Percentiles rank a stretch among this genome's conserved stretches.
These are phyloP conservation scores for Gossypium sturtianum DNA, from an alignment of 345 rosid species.

Conservation along the genomic window DNA sequence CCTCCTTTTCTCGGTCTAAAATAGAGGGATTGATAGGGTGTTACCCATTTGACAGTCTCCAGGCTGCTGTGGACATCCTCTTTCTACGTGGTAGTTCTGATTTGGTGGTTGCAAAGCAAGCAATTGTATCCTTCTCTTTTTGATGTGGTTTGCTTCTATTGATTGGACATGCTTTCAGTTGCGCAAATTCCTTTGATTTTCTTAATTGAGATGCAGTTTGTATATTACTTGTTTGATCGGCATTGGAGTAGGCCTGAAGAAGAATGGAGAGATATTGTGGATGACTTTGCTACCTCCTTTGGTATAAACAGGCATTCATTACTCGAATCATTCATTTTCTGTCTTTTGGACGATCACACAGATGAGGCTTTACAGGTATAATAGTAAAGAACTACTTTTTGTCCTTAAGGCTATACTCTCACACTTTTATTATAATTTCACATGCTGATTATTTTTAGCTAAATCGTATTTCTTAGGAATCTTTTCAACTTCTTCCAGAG, in stretches of 20 bases:
- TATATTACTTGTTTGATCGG: conserved; percentile 86
- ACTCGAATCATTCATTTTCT: conserved; percentile 79
- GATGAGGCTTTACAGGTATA: conserved; percentile 76
- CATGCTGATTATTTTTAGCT: conserved; percentile 4
- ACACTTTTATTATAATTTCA: background rate
- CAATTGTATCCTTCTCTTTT: conserved; percentile 77
- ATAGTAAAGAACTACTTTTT: background rate
- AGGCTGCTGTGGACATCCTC: conserved; percentile 76
- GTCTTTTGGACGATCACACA: conserved; percentile 79
- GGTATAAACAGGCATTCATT: conserved; percentile 66
- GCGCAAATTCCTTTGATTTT: conserved; percentile 22
- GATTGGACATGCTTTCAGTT: conserved; percentile 9
- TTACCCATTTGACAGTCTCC: conserved; percentile 87
- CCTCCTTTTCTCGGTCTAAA: conserved; percentile 49
- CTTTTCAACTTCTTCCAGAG: conserved; percentile 82
- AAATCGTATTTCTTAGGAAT: conserved; percentile 57
- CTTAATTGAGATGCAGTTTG: conserved; percentile 66
- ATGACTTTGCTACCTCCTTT: conserved; percentile 83
- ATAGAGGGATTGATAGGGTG: conserved; percentile 69
- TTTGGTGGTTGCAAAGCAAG: conserved; percentile 89
- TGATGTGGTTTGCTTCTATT: conserved; percentile 9
- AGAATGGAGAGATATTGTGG: conserved; percentile 59
- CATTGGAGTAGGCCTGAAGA: conserved; percentile 79
- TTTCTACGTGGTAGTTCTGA: conserved; percentile 82
- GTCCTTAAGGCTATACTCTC: background rate